Base-by-base conservation (phyloP, 2,329 filamentous ascomycete species). In the Westerdykella sp. region DNA sequence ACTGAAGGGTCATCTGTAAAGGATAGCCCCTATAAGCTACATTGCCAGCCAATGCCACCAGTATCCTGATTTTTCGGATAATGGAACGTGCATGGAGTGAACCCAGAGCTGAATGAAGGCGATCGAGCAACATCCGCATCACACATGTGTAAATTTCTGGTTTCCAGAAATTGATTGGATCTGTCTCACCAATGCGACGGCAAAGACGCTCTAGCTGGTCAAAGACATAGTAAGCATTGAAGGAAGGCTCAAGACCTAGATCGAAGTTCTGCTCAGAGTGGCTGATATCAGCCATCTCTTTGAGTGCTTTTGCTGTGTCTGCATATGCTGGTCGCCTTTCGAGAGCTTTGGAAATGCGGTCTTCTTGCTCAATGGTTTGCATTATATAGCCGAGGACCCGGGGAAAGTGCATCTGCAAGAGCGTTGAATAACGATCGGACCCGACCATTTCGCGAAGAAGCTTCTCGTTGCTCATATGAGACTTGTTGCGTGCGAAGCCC, bases 81-180 rank as follows among this genome's bases (percentile, higher is more conserved):
- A 95, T 81, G 1, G 88, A 84, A 61, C 88, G 93, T 31, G 87
- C 85, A 64, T 96, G 86, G 5, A 96, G 72, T 15, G 93, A 85
- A 0, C 93, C 94, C 5, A 97, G 71, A 0, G 89, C 86, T 15
- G 84, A 79, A 57, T 94, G 83, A 14, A 96, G 84, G 1, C 83
- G 84, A 60, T 88, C 85, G 42, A 98, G 72, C 2, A 98, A 75
- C 49, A 78, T 83, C 40, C 94, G 81, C 41, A 85, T 81, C 21
- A 94, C 77, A 45, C 82, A 84, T 0, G 83, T 79, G 40, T 89
- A 81, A 34, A 90, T 70, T 3, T 85, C 76, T 5, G 88, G 79
- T 1, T 82, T 87, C 86, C 88, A 95, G 11, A 95, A 74, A 5
- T 66, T 75, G 41, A 70, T 69, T 32, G 81, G 68, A 37, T 88